A percentile compares a stretch with the other conserved stretches of the same genome.
Evolutionary conservation across 306 rosid species (phyloP).

Genomic region (Trichosanthes truncata): DNA sequence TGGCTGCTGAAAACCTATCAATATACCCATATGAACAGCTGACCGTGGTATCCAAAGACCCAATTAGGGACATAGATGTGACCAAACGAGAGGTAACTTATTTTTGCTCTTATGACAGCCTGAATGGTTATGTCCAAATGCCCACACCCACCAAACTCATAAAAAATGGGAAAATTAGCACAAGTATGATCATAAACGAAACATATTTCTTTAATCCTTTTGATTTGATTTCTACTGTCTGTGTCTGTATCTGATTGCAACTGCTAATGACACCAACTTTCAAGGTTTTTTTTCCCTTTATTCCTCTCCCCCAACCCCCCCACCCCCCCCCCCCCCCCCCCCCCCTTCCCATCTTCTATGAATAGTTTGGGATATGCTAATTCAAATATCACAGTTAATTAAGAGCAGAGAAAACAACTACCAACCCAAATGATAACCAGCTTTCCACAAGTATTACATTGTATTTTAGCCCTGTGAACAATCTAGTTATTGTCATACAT

Average conservation of each 20-base stretch:
- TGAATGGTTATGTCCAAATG: neutral
- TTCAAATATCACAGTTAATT: neutral
- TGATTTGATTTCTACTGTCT: neutral
- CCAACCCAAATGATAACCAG: neutral
- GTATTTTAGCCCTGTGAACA: neutral
- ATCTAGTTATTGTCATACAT: neutral
- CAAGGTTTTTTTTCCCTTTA: neutral
- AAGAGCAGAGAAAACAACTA: neutral
- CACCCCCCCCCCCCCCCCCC: too few relatives aligned
- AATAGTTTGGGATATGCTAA: neutral
- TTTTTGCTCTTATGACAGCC: neutral
- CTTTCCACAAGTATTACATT: neutral
- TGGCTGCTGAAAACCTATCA: slow-evolving; percentile 17
- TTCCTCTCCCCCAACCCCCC: too few relatives aligned
- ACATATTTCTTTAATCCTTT: neutral
- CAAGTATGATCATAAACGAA: neutral
- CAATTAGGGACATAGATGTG: slow-evolving; percentile 49
- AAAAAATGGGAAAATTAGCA: neutral
- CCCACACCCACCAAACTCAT: neutral
- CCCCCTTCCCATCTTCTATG: neutral
- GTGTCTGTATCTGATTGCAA: neutral
- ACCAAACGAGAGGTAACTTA: slow-evolving; percentile 70
- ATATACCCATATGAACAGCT: slow-evolving; percentile 63
- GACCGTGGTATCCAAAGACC: slow-evolving; percentile 51
- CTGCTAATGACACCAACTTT: neutral